These are phyloP conservation scores for Paecilomyces variotii DNA, from an alignment of 2,329 filamentous ascomycete genomes.

Conservation along the genomic window DNA sequence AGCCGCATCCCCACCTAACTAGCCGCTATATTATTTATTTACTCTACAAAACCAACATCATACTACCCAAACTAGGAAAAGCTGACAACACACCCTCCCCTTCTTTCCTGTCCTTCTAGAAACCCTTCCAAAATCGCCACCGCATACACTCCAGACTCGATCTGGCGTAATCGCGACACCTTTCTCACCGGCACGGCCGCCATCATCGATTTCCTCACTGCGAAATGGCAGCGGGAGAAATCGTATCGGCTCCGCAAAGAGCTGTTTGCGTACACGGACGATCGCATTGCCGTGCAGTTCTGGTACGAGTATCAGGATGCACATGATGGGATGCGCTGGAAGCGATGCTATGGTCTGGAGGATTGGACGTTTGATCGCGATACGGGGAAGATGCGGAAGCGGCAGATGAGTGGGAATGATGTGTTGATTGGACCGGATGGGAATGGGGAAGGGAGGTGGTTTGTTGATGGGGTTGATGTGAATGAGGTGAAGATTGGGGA, in stretches of 20 bases:
- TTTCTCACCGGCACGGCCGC: slow-evolving; percentile 63
- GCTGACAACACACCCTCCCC: background rate
- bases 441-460: slow-evolving; percentile 39
- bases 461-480: slow-evolving; percentile 35
- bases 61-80: background rate
- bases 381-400: slow-evolving; percentile 38
- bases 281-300: slow-evolving; percentile 81
- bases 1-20: background rate
- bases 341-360: slow-evolving; percentile 71
- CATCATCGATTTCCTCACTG: slow-evolving; percentile 59
- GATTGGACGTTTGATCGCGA: slow-evolving; percentile 41
- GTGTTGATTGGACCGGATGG: slow-evolving; percentile 34
- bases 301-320: slow-evolving; percentile 77
- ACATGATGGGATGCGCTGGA: slow-evolving; percentile 61
- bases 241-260: slow-evolving; percentile 74
- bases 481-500: slow-evolving; percentile 29
- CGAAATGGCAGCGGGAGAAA: slow-evolving; percentile 67
- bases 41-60: background rate
- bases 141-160: slow-evolving; percentile 66
- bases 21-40: background rate
- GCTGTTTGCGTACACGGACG: slow-evolving; percentile 65
- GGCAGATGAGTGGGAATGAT: slow-evolving; percentile 43
- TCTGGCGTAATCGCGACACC: slow-evolving; percentile 69
- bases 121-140: slow-evolving; percentile 58
- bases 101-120: slow-evolving; percentile 31